A percentile compares a stretch with the other conserved stretches of the same genome.
phyloP scores from a whole-genome alignment of 176 grass and related monocot genomes.

The Triticum dicoccoides region DNA sequence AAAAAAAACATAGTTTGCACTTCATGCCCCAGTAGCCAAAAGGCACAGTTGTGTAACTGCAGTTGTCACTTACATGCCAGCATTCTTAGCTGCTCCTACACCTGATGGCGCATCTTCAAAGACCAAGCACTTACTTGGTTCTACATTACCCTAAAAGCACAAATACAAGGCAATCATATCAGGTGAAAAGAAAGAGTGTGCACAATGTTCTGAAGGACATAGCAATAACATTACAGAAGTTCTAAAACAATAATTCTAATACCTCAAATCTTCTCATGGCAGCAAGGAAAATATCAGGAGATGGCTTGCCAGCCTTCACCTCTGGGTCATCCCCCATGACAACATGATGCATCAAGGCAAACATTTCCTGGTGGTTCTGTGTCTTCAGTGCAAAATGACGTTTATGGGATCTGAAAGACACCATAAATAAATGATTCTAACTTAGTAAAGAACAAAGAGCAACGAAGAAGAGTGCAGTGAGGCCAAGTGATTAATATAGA shows the following conservation, averaged over 20 bases:
- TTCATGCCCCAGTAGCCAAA: neutral
- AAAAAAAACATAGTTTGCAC: neutral
- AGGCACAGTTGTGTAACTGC: neutral
- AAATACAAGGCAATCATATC: conserved; percentile 11
- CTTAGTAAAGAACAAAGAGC: neutral
- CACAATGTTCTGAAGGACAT: conserved; percentile 5
- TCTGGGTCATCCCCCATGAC: conserved; percentile 89
- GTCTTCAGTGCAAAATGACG: conserved; percentile 86
- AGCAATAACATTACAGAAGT: neutral
- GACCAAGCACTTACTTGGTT: conserved; percentile 67
- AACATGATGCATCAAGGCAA: conserved; percentile 79
- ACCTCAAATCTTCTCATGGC: conserved; percentile 82
- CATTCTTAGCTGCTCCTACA: conserved; percentile 89
- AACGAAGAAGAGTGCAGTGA: neutral
- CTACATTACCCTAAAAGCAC: conserved; percentile 48
- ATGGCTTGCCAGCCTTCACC: conserved; percentile 86
- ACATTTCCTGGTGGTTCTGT: conserved; percentile 81
- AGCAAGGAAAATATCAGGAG: conserved; percentile 92
- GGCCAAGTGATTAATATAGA: neutral
- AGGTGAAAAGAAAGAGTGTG: conserved; percentile 9
- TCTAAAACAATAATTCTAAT: neutral
- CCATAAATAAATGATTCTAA: neutral
- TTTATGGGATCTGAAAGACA: conserved; percentile 62
- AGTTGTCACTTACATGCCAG: conserved; percentile 65
- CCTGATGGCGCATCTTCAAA: conserved; percentile 95